Base-by-base conservation (phyloP, 78 protist genomes). In the Pigoraptor vietnamica region DNA sequence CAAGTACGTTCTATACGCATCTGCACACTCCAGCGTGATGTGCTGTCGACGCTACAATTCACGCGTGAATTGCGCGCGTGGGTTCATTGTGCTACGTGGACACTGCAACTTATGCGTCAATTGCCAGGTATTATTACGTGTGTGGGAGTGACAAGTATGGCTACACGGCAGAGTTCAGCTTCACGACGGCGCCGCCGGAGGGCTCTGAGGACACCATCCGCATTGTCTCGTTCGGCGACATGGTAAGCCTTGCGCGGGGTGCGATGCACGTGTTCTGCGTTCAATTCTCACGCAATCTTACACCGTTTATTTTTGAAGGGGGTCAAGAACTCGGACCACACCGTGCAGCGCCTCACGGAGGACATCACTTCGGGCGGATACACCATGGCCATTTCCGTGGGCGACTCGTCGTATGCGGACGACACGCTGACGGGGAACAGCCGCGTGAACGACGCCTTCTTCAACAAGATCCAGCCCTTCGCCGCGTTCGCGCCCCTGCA, bases 331-430 rank as follows among this genome's bases (percentile, higher is more conserved):
- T 35, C 38, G 34, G 84, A 14, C 34, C 38, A 83, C 87, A 83
- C 39, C 38, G 39, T 35, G 87, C n/a, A 0, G 9, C 23, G 35
- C 21, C 23, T 35, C 38, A 19, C 87, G 35, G 21, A 35, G 23
- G 87, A 83, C 38, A 37, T 83, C 25, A 1, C 1, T 1, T n/a
- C 23, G 32, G 89, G 48, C 48, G 33, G 14, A 23, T 86, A 86
- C 32, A 84, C 37, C n/a, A 0, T 88, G 33, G 23, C 88, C 86
- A 6, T 89, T 48, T 0, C 35, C 83, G 91, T 67, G 10, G 94
- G 94, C 23, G 94, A 92, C 88, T 33, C 89, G 0, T 10, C 83
- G 6, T 87, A 92, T 29, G 81, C 39, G 38, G 40, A 48, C 88
- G 89, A 36, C 87, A 0, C 0, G 56, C 23, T 14, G 34, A 32